Evolutionary conservation across 345 rosid species (phyloP).

Genomic region (Gynandropsis gynandra): DNA sequence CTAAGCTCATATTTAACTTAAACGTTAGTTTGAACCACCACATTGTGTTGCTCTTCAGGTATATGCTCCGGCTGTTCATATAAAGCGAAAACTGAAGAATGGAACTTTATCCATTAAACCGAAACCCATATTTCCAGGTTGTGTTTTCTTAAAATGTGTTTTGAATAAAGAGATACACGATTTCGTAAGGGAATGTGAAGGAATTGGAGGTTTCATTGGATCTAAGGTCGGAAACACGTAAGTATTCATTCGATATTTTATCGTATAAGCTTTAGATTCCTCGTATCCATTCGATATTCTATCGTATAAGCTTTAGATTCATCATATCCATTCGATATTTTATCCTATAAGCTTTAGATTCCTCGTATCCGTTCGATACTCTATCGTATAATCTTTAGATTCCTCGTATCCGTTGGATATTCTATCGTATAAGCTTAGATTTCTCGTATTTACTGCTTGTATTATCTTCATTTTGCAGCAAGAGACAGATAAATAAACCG

Average conservation of each 20-base stretch:
- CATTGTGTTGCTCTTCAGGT: slow-evolving; percentile 38
- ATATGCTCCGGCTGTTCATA: slow-evolving; percentile 66
- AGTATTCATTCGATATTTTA: slow-evolving; percentile 25
- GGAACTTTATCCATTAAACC: slow-evolving; percentile 55
- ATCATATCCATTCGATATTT: not conserved
- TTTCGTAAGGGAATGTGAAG: slow-evolving; percentile 50
- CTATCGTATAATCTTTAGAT: not conserved
- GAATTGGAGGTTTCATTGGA: slow-evolving; percentile 84
- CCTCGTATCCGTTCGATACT: not conserved
- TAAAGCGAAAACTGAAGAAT: slow-evolving; percentile 59
- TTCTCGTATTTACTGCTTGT: not conserved
- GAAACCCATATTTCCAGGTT: slow-evolving; percentile 65
- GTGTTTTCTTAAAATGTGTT: slow-evolving; percentile 65
- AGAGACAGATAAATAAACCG: slow-evolving; percentile 67
- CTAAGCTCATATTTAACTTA: too few species aligned
- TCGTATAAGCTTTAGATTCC: too few species aligned
- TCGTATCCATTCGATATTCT: not conserved
- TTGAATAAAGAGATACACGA: slow-evolving; percentile 85
- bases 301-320: not conserved
- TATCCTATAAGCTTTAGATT: not conserved
- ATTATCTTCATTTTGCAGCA: slow-evolving; percentile 35
- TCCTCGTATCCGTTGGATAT: not conserved
- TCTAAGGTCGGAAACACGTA: slow-evolving; percentile 74
- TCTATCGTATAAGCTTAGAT: not conserved
- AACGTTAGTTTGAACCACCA: too few species aligned